phyloP scores from a whole-genome alignment of 129 eudicot genomes.

The Flaveria robusta region DNA sequence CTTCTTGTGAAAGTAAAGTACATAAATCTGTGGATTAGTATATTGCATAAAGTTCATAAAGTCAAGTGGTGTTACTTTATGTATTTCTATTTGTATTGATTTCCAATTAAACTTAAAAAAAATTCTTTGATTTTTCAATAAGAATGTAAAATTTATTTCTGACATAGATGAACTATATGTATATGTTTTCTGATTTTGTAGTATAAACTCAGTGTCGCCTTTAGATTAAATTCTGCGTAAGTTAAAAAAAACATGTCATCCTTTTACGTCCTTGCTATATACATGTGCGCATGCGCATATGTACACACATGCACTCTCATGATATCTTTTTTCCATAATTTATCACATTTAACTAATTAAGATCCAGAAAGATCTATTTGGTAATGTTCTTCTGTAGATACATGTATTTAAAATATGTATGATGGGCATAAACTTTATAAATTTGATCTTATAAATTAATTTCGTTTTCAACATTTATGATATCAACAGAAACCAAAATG shows the following conservation, averaged over 20 bases:
- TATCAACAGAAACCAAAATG: not conserved
- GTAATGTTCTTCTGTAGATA: not conserved
- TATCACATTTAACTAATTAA: too few species aligned
- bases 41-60: not conserved
- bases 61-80: slow-evolving; percentile 19
- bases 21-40: slow-evolving; percentile 1
- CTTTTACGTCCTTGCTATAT: not conserved
- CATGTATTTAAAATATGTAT: not conserved
- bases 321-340: not conserved
- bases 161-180: not conserved
- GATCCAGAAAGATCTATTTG: not conserved
- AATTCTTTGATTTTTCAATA: not conserved
- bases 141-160: not conserved
- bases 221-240: not conserved
- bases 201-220: not conserved
- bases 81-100: not conserved
- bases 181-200: slow-evolving; percentile 3
- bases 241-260: not conserved
- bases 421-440: not conserved
- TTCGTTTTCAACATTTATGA: not conserved
- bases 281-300: too few species aligned
- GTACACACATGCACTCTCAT: not conserved
- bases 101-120: not conserved
- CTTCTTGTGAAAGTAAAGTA: slow-evolving; percentile 18
- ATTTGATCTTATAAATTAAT: not conserved